These are phyloP conservation scores for Cyberlindnera samutprakarnensis DNA, from an alignment of 805 yeast species.

Conservation along the genomic window DNA sequence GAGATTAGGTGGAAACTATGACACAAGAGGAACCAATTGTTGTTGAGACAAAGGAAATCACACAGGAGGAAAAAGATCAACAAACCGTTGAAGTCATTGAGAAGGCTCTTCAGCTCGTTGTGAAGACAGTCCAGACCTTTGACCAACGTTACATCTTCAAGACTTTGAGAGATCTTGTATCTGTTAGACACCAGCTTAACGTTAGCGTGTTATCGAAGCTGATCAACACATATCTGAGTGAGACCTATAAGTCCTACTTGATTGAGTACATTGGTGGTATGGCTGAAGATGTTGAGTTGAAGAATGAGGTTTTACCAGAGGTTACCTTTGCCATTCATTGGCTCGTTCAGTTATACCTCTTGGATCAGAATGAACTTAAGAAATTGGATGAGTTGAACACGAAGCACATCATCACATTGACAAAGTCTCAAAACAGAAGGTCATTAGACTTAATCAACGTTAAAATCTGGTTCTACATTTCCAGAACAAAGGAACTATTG, in stretches of 20 bases:
- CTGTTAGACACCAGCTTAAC: constrained; percentile 59
- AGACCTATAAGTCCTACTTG: constrained; percentile 35
- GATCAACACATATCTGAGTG: constrained; percentile 50
- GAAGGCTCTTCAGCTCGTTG: constrained; percentile 25
- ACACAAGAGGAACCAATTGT: constrained; percentile 1
- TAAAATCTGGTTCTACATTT: constrained; percentile 87
- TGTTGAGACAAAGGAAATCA: constrained; percentile 20
- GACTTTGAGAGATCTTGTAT: constrained; percentile 75
- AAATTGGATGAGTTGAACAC: constrained; percentile 47
- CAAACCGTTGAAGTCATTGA: constrained; percentile 25
- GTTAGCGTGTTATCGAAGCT: constrained; percentile 47
- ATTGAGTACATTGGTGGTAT: constrained; percentile 31
- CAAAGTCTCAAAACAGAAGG: constrained; percentile 67
- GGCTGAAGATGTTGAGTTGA: constrained; percentile 19
- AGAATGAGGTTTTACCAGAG: constrained; percentile 57
- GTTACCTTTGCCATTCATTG: constrained; percentile 73
- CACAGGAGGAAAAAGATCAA: constrained; percentile 26
- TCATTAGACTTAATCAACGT: constrained; percentile 82
- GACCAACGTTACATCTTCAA: constrained; percentile 87
- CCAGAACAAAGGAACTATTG: constrained; percentile 65
- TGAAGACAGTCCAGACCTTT: constrained; percentile 58
- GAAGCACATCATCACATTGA: constrained; percentile 35
- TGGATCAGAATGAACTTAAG: constrained; percentile 49
- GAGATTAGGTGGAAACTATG: too few relatives aligned
- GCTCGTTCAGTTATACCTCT: constrained; percentile 66